Percentiles rank a stretch among this genome's conserved stretches.
These are phyloP conservation scores for Curvularia hawaiiensis DNA, from an alignment of 2,329 filamentous ascomycete species.

Conservation along the genomic window DNA sequence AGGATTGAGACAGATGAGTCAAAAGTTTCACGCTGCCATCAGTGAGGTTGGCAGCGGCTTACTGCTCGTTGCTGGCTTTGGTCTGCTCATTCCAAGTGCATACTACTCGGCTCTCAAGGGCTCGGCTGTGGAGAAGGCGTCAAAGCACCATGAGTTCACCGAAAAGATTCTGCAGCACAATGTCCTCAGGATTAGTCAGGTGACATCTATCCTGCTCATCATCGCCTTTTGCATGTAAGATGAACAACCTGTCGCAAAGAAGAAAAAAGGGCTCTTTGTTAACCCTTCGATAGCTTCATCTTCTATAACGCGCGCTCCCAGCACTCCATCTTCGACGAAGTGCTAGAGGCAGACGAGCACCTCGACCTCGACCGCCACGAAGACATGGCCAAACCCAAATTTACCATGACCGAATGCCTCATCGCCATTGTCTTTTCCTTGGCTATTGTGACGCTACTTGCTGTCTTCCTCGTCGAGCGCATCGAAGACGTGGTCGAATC, in stretches of 20 bases:
- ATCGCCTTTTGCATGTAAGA: slow-evolving; percentile 47
- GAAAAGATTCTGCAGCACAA: slow-evolving; percentile 42
- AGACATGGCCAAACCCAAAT: slow-evolving; percentile 66
- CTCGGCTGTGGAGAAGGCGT: slow-evolving; percentile 30
- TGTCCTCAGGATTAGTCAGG: slow-evolving; percentile 43
- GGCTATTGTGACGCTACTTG: slow-evolving; percentile 72
- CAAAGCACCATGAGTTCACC: slow-evolving; percentile 40
- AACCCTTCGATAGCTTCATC: slow-evolving; percentile 58
- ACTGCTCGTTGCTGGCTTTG: slow-evolving; percentile 74
- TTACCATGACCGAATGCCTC: slow-evolving; percentile 75
- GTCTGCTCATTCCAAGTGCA: slow-evolving; percentile 41
- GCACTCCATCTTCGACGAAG: slow-evolving; percentile 76
- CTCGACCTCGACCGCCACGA: slow-evolving; percentile 67
- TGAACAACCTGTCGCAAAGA: background rate
- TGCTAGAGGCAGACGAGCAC: slow-evolving; percentile 73
- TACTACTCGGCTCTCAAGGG: slow-evolving; percentile 53
- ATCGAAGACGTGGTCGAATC: slow-evolving; percentile 67
- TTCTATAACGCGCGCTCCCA: slow-evolving; percentile 78
- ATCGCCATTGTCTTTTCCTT: slow-evolving; percentile 69
- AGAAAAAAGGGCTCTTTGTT: background rate
- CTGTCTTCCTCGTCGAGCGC: slow-evolving; percentile 74
- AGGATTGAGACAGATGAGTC: slow-evolving; percentile 69
- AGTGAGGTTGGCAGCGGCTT: slow-evolving; percentile 80
- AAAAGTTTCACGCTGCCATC: slow-evolving; percentile 75
- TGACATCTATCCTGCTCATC: slow-evolving; percentile 45